phyloP scores from a whole-genome alignment of 805 yeast genomes.

The Candida tibetensis region DNA sequence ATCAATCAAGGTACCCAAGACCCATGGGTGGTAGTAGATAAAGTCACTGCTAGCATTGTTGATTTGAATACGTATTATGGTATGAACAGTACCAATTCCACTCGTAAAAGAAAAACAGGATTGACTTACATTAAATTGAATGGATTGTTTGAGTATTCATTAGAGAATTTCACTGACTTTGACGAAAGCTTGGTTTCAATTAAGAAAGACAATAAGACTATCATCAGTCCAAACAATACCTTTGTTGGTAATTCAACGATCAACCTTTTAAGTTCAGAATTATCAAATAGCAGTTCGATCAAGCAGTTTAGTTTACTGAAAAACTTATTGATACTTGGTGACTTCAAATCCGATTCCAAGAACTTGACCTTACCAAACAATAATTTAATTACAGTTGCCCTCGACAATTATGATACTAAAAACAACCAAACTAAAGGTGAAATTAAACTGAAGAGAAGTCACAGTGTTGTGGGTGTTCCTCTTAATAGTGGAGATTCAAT shows the following conservation, averaged over 20 bases:
- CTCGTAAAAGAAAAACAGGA: slow-evolving; percentile 14
- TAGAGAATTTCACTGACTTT: slow-evolving; percentile 55
- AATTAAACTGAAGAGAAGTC: slow-evolving; percentile 5
- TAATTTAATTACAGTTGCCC: slow-evolving; percentile 26
- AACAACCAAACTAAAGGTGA: slow-evolving; percentile 27
- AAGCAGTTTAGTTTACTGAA: slow-evolving; percentile 21
- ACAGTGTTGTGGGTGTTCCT: too few relatives aligned
- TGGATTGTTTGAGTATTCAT: slow-evolving; percentile 81
- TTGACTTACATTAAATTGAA: slow-evolving; percentile 46
- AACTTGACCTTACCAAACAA: slow-evolving; percentile 23
- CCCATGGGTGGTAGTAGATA: slow-evolving; percentile 69
- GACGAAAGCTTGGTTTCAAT: slow-evolving; percentile 25
- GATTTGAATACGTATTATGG: slow-evolving; percentile 42
- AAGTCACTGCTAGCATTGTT: slow-evolving; percentile 49
- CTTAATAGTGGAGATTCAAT: neutral
- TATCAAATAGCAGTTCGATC: slow-evolving; percentile 33
- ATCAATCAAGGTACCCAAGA: slow-evolving; percentile 18
- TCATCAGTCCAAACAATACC: slow-evolving; percentile 29
- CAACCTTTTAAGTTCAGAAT: slow-evolving; percentile 32
- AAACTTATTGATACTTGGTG: slow-evolving; percentile 45
- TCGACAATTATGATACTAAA: slow-evolving; percentile 30
- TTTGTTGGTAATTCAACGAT: slow-evolving; percentile 42
- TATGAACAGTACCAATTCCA: slow-evolving; percentile 24
- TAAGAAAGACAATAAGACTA: slow-evolving; percentile 17
- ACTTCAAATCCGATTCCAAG: slow-evolving; percentile 36